Evolutionary conservation across 352 stramenopile species (phyloP), one percentile per base, ranked within the genome.

Genomic region (Elongisporangium undulatum): DNA sequence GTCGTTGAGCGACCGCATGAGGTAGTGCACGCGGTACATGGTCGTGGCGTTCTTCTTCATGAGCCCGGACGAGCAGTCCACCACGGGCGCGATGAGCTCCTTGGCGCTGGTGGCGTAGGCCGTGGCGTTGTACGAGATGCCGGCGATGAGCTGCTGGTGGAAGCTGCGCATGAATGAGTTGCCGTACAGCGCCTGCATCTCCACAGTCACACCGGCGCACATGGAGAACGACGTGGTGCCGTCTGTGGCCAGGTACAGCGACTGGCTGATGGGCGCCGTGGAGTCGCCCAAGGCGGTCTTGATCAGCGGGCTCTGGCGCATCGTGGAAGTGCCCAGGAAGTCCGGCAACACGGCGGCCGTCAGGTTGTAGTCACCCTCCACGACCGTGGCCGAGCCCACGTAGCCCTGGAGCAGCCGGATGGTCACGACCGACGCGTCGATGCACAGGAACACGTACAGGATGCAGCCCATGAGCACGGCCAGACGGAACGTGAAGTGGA

Each of bases 1-100:
- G 19, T 68, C 55, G 2, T 15, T 13, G 19, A 10, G 60, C 2
- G 53, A 63, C 23, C 63, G 73, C 22, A 75, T 55, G 48, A 79
- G 51, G 26, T 72, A 77, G 55, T 71, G 71, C 24, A 77, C 70
- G 6, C 52, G 61, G 16, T 64, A 56, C 0, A 16, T 53, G 5
- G 68, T 73, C 8, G 52, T 51, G 51, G 66, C 64, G 7, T 55
- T 57, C 7, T 67, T 19, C 2, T 61, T 1, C 51, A 87, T 66
- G 21, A 65, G 51, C 0, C 41, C 54, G 10, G 64, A 80, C 7
- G 67, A 66, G 53, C 77, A 87, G 53, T 85, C 75, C 10, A 83
- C 65, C 0, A 87, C 58, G 0, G 73, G 66, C 19, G 72, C 38
- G 9, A 87, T 67, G n/a, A 87, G 64, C 38, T 85, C 77, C 1